phyloP scores from a whole-genome alignment of 257 asterid genomes.

The Osmanthus fragrans region DNA sequence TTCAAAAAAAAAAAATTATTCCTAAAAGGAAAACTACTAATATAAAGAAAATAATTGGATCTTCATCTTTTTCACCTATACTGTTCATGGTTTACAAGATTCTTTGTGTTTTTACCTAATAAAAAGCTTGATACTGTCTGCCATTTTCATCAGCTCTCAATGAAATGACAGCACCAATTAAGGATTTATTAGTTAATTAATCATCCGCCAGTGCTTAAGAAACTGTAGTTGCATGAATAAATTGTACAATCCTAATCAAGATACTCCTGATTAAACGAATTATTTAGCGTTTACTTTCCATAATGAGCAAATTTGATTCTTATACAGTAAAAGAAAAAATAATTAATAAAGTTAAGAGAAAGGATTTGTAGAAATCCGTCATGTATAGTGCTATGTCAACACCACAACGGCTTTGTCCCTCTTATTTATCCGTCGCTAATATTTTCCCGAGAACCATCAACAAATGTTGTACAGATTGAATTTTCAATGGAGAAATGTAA shows the following conservation, averaged over 20 bases:
- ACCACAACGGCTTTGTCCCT: no score
- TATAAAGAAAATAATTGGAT: background rate
- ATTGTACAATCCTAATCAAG: background rate
- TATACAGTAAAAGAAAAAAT: no score
- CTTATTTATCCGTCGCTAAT: no score
- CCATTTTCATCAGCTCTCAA: background rate
- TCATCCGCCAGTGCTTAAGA: background rate
- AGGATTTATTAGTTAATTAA: background rate
- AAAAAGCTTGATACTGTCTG: background rate
- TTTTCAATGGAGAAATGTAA: no score
- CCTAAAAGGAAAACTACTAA: background rate
- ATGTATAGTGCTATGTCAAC: no score
- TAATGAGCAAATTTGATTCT: background rate
- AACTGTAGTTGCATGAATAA: background rate
- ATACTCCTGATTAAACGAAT: background rate
- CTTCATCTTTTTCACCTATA: background rate
- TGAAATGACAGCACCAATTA: background rate
- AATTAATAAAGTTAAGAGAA: no score
- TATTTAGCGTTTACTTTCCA: background rate
- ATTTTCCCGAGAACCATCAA: no score
- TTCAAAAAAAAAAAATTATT: background rate
- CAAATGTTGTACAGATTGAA: no score
- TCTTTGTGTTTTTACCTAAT: background rate
- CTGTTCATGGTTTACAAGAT: background rate
- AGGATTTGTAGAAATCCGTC: no score